Evolutionary conservation across 495 filamentous ascomycete species (phyloP).

Genomic region (Aspergillus ostianus): DNA sequence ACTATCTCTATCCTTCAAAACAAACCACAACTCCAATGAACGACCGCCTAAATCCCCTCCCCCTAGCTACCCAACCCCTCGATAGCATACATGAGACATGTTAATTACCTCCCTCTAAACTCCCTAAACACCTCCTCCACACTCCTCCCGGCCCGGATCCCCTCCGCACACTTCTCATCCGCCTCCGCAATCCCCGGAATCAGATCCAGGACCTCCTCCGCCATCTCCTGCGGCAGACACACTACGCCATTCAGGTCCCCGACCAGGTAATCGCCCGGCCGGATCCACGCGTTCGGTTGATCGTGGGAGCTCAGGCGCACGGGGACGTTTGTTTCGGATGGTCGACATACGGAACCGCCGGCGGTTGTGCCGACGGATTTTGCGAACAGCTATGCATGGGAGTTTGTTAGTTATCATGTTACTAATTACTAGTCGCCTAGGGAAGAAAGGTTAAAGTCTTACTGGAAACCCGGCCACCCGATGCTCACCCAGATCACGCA

Average conservation of each 20-base stretch:
- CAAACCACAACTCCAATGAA: too few relatives aligned
- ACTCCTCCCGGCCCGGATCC: constrained; percentile 47
- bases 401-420: too few relatives aligned
- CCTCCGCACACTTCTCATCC: constrained; percentile 52
- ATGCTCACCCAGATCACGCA: constrained; percentile 31
- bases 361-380: constrained; percentile 51
- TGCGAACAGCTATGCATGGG: constrained; percentile 46
- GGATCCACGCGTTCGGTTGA: constrained; percentile 44
- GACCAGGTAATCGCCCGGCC: constrained; percentile 54
- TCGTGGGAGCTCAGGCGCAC: constrained; percentile 24
- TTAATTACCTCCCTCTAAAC: constrained; percentile 24
- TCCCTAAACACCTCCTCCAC: constrained; percentile 53
- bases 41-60: too few relatives aligned
- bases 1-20: too few relatives aligned
- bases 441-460: too few relatives aligned
- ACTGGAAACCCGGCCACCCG: too few relatives aligned
- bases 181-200: constrained; percentile 50
- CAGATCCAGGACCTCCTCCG: constrained; percentile 43
- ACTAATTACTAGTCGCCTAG: too few relatives aligned
- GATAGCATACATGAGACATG: too few relatives aligned
- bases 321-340: constrained; percentile 23
- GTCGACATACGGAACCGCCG: constrained; percentile 33
- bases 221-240: constrained; percentile 39
- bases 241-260: constrained; percentile 56
- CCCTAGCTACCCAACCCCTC: too few relatives aligned